These are phyloP conservation scores for Eutrema yunnanense DNA, from an alignment of 345 rosid species.

Conservation along the genomic window DNA sequence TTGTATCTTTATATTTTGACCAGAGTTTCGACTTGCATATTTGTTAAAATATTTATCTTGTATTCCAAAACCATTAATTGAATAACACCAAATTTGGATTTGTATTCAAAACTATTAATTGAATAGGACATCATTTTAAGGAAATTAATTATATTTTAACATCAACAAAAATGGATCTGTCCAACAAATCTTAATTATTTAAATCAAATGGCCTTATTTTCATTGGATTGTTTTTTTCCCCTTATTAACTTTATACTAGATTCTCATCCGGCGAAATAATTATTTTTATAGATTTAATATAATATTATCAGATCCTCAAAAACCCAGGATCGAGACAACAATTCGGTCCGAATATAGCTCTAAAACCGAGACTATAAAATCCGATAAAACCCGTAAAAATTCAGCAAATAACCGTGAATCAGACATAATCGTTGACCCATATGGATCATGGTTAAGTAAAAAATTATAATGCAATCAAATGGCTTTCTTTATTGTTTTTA, in stretches of 20 bases:
- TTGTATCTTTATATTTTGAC: background rate
- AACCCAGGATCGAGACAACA: too few species aligned
- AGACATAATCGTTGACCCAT: too few species aligned
- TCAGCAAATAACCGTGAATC: too few species aligned
- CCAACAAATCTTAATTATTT: background rate
- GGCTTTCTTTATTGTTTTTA: too few species aligned
- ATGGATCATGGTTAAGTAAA: too few species aligned
- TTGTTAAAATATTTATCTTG: background rate
- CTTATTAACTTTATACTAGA: background rate
- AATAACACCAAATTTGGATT: background rate
- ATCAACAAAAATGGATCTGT: background rate
- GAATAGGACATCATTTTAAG: background rate
- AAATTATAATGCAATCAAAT: too few species aligned
- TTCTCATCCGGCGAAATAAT: too few species aligned
- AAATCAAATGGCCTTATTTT: background rate
- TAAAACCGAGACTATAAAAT: too few species aligned
- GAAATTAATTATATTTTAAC: background rate
- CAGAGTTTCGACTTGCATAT: background rate
- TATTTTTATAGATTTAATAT: too few species aligned
- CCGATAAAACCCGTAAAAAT: too few species aligned
- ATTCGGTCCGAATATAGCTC: too few species aligned
- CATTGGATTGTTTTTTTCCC: background rate
- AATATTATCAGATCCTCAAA: too few species aligned
- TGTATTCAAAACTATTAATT: background rate
- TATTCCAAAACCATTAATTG: background rate